Evolutionary conservation across 306 rosid genomes (phyloP).

Genomic region (Heteromeles arbutifolia): DNA sequence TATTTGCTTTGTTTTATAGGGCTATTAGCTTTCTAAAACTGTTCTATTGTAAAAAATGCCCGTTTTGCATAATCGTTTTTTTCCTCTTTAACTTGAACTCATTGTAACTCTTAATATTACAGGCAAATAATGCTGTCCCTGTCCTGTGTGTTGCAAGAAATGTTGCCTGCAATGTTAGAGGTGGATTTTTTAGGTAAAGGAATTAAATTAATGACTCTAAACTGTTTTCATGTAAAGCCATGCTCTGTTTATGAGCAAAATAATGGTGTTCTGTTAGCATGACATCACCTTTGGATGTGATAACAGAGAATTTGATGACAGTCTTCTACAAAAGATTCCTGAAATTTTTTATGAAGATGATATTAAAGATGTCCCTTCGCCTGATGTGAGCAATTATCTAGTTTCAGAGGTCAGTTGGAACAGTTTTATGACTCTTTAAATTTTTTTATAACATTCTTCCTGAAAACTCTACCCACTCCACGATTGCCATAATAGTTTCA

Average conservation of each 20-base stretch:
- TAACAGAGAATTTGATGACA: slow-evolving; percentile 88
- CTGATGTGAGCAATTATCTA: slow-evolving; percentile 91
- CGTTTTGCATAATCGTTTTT: not conserved
- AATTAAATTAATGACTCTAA: not conserved
- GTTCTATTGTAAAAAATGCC: not conserved
- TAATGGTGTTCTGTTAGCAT: slow-evolving; percentile 21
- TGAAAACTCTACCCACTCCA: not conserved
- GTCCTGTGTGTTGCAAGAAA: slow-evolving; percentile 95
- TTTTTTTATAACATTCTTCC: not conserved
- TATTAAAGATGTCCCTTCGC: slow-evolving; percentile 63
- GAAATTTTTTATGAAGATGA: slow-evolving; percentile 78
- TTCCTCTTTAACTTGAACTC: slow-evolving; percentile 6
- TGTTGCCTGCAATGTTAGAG: slow-evolving; percentile 97
- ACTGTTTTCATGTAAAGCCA: not conserved
- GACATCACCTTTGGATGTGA: slow-evolving; percentile 19
- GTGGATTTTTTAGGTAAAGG: slow-evolving; percentile 90
- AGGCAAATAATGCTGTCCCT: slow-evolving; percentile 84
- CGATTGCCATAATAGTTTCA: not conserved
- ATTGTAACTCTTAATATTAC: slow-evolving; percentile 27
- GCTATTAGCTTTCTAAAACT: slow-evolving; percentile 18
- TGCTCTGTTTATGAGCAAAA: not conserved
- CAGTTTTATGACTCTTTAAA: not conserved
- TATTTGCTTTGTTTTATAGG: not conserved
- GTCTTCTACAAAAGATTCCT: slow-evolving; percentile 72
- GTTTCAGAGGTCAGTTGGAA: slow-evolving; percentile 76